A percentile compares a stretch with the other conserved stretches of the same genome.
phyloP scores from a whole-genome alignment of 2,329 filamentous ascomycete species.

The Monosporascus ibericus region DNA sequence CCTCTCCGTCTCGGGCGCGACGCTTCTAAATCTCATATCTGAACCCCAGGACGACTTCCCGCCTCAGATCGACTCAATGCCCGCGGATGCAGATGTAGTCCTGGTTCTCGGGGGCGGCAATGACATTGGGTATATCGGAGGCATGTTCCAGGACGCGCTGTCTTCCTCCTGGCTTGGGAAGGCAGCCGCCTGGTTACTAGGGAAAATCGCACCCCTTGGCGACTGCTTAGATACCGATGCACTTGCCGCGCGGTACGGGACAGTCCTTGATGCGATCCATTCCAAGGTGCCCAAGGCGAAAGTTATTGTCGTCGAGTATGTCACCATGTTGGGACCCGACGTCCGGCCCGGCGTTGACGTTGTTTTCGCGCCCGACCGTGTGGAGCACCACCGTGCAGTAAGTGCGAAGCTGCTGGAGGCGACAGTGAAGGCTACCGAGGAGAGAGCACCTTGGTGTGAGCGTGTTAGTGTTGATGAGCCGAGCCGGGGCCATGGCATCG shows the following conservation, averaged over 20 bases:
- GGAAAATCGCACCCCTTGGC: conserved; percentile 4
- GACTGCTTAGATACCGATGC: conserved; percentile 7
- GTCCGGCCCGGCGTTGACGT: conserved; percentile 18
- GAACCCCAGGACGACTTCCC: conserved; percentile 14
- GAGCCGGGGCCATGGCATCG: conserved; percentile 22
- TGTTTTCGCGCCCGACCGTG: conserved; percentile 18
- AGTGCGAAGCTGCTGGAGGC: conserved; percentile 17
- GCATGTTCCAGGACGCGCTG: conserved; percentile 26
- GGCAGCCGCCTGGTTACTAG: conserved; percentile 6
- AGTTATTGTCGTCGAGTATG: conserved; percentile 36
- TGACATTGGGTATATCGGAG: conserved; percentile 31
- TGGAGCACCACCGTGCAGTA: conserved; percentile 19
- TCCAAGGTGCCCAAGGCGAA: conserved; percentile 33
- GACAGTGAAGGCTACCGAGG: conserved; percentile 15
- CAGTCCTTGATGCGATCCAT: conserved; percentile 18
- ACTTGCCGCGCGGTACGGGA: conserved; percentile 19
- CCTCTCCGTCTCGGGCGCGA: neutral
- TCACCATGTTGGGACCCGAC: conserved; percentile 26
- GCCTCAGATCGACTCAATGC: conserved; percentile 29
- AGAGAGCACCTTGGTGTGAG: conserved; percentile 21
- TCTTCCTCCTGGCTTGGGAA: conserved; percentile 10
- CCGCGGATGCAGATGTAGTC: conserved; percentile 28
- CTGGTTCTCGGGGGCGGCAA: conserved; percentile 32
- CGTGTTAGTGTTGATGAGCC: conserved; percentile 16
- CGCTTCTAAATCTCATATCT: neutral